Evolutionary conservation across 306 rosid genomes (phyloP), one percentile per base, ranked within the genome.

Genomic region (Vigna trinervia): DNA sequence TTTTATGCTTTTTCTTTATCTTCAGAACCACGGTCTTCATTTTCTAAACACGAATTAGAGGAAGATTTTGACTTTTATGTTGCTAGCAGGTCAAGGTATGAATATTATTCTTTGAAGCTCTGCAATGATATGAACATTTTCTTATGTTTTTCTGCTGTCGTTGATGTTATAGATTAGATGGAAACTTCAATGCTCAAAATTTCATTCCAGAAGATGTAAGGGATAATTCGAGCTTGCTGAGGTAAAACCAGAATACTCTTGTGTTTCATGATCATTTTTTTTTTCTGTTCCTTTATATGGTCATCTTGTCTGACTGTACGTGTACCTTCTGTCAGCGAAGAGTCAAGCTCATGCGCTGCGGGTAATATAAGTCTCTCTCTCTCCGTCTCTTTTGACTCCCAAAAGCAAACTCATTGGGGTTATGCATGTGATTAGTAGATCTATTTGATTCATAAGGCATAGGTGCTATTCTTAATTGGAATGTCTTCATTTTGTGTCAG

Each of bases 311-410:
- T 84, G 71, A 52, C 84, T 72, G 54, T 46, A 60, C 75, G 61
- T 81, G 22, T 52, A 60, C 74, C 51, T 83, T 79, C 47, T 82
- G 77, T 77, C 95, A 94, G 98, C 71, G 93, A 89, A 75, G 97
- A 92, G 82, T 94, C 97, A 38, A 83, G 92, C 84, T 86, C 98
- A 74, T 84, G 96, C 86, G 84, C 89, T 64, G 90, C 95, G 62
- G 97, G 98, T 94, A 77, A 65, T 82, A 46, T 82, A 75, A 56
- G 20, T 32, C 22, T 12, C 70, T 53, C 74, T 76, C 74, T 76
- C 50, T 63, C 52, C 34, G 34, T 30, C 34, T 30, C 34, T 30
- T 30, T 53, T 39, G 71, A 11, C 71, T 14, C 41, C 17, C 46
- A 23, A 43, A 22, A 66, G 22, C 71, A 6, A 36, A 3, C 36